A percentile compares a stretch with the other conserved stretches of the same genome.
Evolutionary conservation across 371 early-diverging fungal species (phyloP).

Genomic region (Syncephalastrum sp.): DNA sequence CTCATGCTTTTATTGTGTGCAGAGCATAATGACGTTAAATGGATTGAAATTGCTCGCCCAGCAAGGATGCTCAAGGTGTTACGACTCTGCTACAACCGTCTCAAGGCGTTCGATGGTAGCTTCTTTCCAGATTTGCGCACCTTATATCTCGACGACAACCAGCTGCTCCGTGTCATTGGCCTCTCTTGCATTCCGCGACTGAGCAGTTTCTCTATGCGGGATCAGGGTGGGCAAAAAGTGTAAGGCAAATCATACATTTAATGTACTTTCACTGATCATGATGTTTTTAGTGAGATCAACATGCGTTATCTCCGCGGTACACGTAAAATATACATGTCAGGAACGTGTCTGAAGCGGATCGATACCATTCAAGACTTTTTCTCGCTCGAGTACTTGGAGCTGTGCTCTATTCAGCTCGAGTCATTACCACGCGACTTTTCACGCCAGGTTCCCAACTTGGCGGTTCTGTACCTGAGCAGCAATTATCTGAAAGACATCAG

Average conservation of each 20-base stretch:
- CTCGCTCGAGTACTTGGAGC: constrained; percentile 52
- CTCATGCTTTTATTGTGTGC: constrained; percentile 2
- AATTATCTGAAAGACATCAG: constrained; percentile 51
- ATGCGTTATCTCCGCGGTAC: constrained; percentile 44
- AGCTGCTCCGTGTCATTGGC: constrained; percentile 43
- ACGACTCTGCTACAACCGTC: constrained; percentile 47
- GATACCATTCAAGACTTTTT: constrained; percentile 42
- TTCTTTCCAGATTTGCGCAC: constrained; percentile 49
- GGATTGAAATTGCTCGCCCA: constrained; percentile 37
- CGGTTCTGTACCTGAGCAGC: constrained; percentile 45
- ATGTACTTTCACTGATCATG: not conserved
- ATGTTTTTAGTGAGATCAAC: constrained; percentile 38
- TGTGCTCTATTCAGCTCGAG: constrained; percentile 47
- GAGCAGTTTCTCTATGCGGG: constrained; percentile 52
- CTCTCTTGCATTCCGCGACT: constrained; percentile 35
- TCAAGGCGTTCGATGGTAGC: constrained; percentile 44
- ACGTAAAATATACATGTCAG: constrained; percentile 56
- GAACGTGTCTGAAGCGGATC: constrained; percentile 29
- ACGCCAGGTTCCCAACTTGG: constrained; percentile 49
- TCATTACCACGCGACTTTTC: constrained; percentile 47
- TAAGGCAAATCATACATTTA: constrained; percentile 10
- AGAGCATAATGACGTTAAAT: constrained; percentile 55
- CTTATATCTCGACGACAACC: constrained; percentile 56
- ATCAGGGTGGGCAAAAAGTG: constrained; percentile 50
- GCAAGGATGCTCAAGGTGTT: constrained; percentile 39